These are phyloP conservation scores for Backusella morwellensis DNA, from an alignment of 192 early-diverging fungal genomes.

Conservation along the genomic window DNA sequence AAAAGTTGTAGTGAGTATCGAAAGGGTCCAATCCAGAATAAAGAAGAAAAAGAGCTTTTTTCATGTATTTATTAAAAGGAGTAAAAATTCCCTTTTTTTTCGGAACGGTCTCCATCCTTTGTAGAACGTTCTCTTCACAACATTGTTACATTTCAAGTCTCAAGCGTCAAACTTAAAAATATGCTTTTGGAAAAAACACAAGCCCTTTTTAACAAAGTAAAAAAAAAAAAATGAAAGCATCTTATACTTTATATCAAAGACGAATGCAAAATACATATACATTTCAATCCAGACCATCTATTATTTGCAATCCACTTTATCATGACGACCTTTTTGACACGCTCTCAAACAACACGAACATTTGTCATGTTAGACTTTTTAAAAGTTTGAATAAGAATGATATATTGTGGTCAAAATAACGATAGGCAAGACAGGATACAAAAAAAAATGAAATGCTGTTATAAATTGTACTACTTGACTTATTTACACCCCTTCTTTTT, in stretches of 20 bases:
- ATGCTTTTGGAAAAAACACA: neutral
- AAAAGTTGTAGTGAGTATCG: neutral
- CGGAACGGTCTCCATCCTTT: neutral
- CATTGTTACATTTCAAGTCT: neutral
- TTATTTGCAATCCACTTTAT: neutral
- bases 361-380: no score
- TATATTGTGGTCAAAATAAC: no score
- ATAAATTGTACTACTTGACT: no score
- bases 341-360: no score
- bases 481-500: no score
- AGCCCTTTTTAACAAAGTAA: neutral
- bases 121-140: neutral
- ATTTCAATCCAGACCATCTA: neutral
- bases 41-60: neutral
- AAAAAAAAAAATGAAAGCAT: neutral
- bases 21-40: neutral
- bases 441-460: no score
- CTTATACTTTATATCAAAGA: neutral
- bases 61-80: neutral
- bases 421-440: no score
- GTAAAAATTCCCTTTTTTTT: neutral
- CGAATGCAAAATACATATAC: no score
- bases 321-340: no score
- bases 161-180: neutral
- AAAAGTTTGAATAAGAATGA: no score